Percentiles rank a stretch among this genome's conserved stretches.
Evolutionary conservation across 192 early-diverging fungal species (phyloP).

Genomic region (Cetraspora pellucida): DNA sequence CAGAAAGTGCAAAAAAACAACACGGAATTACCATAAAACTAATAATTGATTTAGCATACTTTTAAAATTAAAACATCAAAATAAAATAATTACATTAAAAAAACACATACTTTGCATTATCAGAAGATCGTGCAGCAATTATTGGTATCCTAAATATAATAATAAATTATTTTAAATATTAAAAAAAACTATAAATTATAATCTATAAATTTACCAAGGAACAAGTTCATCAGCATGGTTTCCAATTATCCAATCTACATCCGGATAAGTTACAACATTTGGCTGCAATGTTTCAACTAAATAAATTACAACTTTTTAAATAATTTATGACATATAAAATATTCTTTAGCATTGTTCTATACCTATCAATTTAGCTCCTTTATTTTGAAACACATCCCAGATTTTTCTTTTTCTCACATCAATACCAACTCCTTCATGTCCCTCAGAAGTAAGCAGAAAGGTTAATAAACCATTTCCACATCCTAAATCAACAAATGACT

Average conservation of each 20-base stretch:
- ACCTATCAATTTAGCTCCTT: conserved; percentile 51
- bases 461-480: conserved; percentile 87
- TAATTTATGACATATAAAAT: neutral
- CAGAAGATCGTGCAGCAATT: conserved; percentile 59
- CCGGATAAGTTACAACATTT: conserved; percentile 44
- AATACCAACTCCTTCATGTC: conserved; percentile 71
- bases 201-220: conserved; percentile 56
- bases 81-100: neutral
- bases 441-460: conserved; percentile 69
- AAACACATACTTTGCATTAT: conserved; percentile 45
- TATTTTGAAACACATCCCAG: conserved; percentile 63
- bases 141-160: conserved; percentile 62
- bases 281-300: conserved; percentile 64
- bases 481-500: conserved; percentile 79
- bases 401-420: conserved; percentile 76
- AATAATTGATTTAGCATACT: conserved; percentile 9
- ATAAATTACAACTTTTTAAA: neutral
- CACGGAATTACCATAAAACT: conserved; percentile 83
- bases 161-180: neutral
- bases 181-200: neutral
- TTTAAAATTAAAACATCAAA: neutral
- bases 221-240: conserved; percentile 90
- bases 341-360: neutral
- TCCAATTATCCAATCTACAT: conserved; percentile 79
- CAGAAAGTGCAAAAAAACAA: conserved; percentile 76